phyloP scores from a whole-genome alignment of 495 filamentous ascomycete species.

The Monascus purpureus region DNA sequence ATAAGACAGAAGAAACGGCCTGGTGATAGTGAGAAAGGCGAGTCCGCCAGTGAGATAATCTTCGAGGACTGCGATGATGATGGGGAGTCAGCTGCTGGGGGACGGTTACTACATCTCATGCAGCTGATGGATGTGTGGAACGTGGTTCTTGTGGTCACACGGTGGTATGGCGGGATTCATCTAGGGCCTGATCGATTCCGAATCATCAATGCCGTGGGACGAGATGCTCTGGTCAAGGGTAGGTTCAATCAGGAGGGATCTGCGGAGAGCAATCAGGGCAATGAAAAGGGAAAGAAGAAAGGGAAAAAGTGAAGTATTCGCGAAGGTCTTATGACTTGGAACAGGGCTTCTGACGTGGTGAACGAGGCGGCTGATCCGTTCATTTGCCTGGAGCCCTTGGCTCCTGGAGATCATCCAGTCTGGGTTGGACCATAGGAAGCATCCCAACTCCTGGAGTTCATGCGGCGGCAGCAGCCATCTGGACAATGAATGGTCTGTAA shows the following conservation, averaged over 20 bases:
- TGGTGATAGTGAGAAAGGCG: slow-evolving; percentile 18
- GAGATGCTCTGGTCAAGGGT: slow-evolving; percentile 75
- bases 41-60: slow-evolving; percentile 32
- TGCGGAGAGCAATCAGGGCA: slow-evolving; percentile 19
- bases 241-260: slow-evolving; percentile 42
- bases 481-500: no score
- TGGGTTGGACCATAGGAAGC: no score
- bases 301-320: slow-evolving; percentile 48
- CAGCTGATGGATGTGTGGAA: slow-evolving; percentile 92
- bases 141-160: slow-evolving; percentile 80
- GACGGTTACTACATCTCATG: slow-evolving; percentile 73
- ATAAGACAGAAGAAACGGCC: slow-evolving; percentile 29
- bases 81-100: slow-evolving; percentile 88
- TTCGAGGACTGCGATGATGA: slow-evolving; percentile 93
- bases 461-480: no score
- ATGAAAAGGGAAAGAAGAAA: slow-evolving; percentile 41
- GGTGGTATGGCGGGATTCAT: slow-evolving; percentile 89
- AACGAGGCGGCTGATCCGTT: no score
- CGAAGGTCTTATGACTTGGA: no score
- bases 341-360: no score
- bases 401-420: no score
- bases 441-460: no score
- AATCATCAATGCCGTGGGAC: slow-evolving; percentile 71
- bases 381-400: no score
- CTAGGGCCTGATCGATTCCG: slow-evolving; percentile 81